Evolutionary conservation across 2,329 filamentous ascomycete genomes (phyloP).

Genomic region (Pestalotiopsis fici): DNA sequence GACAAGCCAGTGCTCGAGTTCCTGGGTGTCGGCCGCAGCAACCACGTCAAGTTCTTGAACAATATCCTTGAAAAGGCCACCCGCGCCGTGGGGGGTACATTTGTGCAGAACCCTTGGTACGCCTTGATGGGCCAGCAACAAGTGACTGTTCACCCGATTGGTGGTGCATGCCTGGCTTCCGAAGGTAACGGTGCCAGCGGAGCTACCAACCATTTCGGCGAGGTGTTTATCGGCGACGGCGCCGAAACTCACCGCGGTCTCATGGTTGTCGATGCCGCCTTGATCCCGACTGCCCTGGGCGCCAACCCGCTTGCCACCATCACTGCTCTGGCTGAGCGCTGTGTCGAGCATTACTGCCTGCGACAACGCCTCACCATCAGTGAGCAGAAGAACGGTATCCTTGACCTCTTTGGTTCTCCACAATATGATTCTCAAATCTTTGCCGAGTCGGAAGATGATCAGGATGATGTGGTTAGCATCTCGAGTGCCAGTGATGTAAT

Average conservation of each 20-base stretch:
- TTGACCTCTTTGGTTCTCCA: conserved; percentile 58
- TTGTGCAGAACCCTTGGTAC: conserved; percentile 60
- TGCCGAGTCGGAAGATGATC: conserved; percentile 22
- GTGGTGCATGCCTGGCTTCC: conserved; percentile 63
- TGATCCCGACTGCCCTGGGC: conserved; percentile 63
- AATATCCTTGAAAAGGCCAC: conserved; percentile 54
- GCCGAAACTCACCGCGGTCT: conserved; percentile 56
- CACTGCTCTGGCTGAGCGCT: conserved; percentile 66
- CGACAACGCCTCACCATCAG: conserved; percentile 44
- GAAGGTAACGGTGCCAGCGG: conserved; percentile 59
- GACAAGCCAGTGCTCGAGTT: conserved; percentile 63
- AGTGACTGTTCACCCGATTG: conserved; percentile 68
- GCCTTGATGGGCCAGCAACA: conserved; percentile 56
- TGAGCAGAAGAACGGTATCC: conserved; percentile 42
- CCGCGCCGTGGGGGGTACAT: conserved; percentile 58
- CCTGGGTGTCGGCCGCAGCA: conserved; percentile 56
- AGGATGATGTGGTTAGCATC: conserved; percentile 36
- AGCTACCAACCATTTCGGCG: conserved; percentile 62
- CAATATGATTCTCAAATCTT: conserved; percentile 29
- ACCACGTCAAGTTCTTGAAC: conserved; percentile 55
- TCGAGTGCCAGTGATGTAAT: conserved; percentile 38
- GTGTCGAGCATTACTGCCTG: conserved; percentile 51
- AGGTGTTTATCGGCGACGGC: conserved; percentile 57
- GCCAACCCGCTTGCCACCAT: conserved; percentile 72
- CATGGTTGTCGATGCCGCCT: conserved; percentile 61